These are phyloP conservation scores for Chenopodium quinoa DNA, from an alignment of 148 eudicot species.

Conservation along the genomic window DNA sequence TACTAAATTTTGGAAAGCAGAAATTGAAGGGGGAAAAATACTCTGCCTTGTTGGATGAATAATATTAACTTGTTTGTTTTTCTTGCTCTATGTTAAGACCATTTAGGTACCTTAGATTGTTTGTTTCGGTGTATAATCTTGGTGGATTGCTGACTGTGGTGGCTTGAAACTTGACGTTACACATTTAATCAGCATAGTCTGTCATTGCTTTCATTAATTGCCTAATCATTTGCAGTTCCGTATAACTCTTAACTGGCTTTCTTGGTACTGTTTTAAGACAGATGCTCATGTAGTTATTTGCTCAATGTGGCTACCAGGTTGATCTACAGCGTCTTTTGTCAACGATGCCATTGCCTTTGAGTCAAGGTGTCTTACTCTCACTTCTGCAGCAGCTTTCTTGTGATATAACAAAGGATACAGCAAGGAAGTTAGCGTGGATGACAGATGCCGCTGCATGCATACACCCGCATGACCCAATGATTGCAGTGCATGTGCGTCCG, in stretches of 20 bases:
- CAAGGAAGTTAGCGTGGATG: conserved; percentile 77
- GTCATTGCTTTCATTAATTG: neutral
- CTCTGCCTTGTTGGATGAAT: no score
- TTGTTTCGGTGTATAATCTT: no score
- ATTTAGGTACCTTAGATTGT: neutral
- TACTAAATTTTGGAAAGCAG: no score
- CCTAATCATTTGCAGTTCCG: neutral
- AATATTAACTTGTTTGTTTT: neutral
- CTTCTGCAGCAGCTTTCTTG: conserved; percentile 94
- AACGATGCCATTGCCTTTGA: conserved; percentile 59
- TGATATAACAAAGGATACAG: conserved; percentile 61
- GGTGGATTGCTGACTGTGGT: no score
- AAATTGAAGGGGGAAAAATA: no score
- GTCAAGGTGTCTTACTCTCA: conserved; percentile 92
- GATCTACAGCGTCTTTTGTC: conserved; percentile 62
- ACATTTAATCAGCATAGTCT: neutral
- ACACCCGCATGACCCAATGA: conserved; percentile 74
- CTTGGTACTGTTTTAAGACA: neutral
- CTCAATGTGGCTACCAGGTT: conserved; percentile 40
- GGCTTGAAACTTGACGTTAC: neutral
- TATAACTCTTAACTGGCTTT: neutral
- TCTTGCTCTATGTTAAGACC: neutral
- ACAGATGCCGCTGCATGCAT: conserved; percentile 72
- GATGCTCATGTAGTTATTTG: neutral
- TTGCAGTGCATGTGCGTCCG: conserved; percentile 71